A percentile compares a stretch with the other conserved stretches of the same genome.
These are phyloP conservation scores for Kodamaea nitidulidarum DNA, from an alignment of 805 yeast genomes.

Conservation along the genomic window DNA sequence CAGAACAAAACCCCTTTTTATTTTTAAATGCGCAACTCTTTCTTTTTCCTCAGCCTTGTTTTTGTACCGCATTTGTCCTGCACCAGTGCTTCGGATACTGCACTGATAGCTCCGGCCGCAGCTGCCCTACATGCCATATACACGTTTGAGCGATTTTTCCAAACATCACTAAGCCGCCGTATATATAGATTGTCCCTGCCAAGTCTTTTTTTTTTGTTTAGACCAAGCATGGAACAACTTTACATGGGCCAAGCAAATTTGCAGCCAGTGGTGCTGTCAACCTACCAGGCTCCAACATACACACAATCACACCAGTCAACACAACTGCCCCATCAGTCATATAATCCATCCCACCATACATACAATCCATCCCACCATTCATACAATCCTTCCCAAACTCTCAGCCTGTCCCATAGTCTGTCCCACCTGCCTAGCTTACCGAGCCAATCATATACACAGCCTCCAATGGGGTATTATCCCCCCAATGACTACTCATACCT, in stretches of 20 bases:
- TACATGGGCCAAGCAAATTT: conserved; percentile 2
- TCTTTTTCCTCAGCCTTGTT: neutral
- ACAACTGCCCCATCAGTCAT: too few species aligned
- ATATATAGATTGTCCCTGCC: too few species aligned
- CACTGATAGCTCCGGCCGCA: neutral
- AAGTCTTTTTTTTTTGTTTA: conserved; percentile 1
- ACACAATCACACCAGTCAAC: too few species aligned
- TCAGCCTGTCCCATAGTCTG: conserved; percentile 1
- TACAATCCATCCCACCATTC: too few species aligned
- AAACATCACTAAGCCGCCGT: too few species aligned
- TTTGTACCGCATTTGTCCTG: neutral
- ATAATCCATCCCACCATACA: too few species aligned
- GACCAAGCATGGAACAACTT: neutral
- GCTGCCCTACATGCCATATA: neutral
- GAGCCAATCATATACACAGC: conserved; percentile 1
- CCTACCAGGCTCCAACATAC: conserved; percentile 2
- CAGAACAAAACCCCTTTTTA: neutral
- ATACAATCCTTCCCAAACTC: too few species aligned
- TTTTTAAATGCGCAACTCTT: neutral
- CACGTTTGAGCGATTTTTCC: conserved; percentile 2
- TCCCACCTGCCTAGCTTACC: conserved; percentile 1
- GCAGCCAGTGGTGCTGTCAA: conserved; percentile 1
- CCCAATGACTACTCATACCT: conserved; percentile 11
- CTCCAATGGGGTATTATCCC: conserved; percentile 7
- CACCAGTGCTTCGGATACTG: neutral